A percentile compares a stretch with the other conserved stretches of the same genome.
These are phyloP conservation scores for Rhynchospora tenuis DNA, from an alignment of 176 grass and related monocot genomes.

Conservation along the genomic window DNA sequence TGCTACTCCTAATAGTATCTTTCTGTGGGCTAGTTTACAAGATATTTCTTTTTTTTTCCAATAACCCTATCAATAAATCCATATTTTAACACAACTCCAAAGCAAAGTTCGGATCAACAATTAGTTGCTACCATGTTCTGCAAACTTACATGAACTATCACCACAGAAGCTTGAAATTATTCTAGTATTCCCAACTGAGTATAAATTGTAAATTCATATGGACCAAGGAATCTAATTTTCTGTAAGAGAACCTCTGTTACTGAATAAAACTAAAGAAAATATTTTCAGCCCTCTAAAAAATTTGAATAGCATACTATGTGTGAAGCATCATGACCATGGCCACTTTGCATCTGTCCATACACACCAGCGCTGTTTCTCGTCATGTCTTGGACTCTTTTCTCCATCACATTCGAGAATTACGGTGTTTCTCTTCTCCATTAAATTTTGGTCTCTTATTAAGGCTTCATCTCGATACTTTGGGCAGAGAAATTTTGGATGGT, in stretches of 20 bases:
- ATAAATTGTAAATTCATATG: background rate
- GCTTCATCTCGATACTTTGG: constrained; percentile 59
- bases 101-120: background rate
- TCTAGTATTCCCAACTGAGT: background rate
- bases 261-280: background rate
- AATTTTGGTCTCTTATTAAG: constrained; percentile 37
- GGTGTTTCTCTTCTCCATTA: constrained; percentile 6
- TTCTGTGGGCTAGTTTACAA: background rate
- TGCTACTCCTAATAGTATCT: background rate
- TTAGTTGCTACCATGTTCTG: background rate
- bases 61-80: too few relatives aligned
- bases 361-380: constrained; percentile 40
- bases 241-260: background rate
- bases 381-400: background rate
- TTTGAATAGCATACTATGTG: background rate
- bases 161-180: background rate
- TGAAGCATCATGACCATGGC: constrained; percentile 59
- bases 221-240: background rate
- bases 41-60: too few relatives aligned
- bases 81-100: background rate
- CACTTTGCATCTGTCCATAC: constrained; percentile 78
- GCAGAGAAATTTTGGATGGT: constrained; percentile 65
- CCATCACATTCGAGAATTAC: background rate
- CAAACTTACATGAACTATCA: background rate
- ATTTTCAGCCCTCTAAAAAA: background rate